Evolutionary conservation across 139 green algal genomes (phyloP).

Genomic region (Chlorella sp.): DNA sequence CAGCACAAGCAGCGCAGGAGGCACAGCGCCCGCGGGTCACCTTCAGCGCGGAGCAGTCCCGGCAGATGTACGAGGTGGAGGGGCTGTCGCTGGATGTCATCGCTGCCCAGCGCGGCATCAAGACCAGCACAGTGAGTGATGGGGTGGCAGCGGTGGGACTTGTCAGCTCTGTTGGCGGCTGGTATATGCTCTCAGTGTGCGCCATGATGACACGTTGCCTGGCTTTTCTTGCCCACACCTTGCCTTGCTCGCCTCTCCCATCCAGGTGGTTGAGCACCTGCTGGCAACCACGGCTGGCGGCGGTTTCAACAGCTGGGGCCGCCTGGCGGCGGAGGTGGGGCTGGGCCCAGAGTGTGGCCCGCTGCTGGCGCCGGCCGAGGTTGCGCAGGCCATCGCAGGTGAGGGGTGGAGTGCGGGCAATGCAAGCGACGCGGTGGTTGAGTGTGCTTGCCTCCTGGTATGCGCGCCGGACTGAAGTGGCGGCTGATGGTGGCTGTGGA

Average conservation of each 20-base stretch:
- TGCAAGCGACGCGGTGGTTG: too few species aligned
- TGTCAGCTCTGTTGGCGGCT: too few species aligned
- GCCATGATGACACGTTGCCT: too few species aligned
- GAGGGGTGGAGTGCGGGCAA: too few species aligned
- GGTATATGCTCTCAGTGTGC: too few species aligned
- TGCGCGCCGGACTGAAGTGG: too few species aligned
- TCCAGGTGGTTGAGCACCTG: constrained; percentile 12
- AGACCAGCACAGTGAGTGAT: background rate
- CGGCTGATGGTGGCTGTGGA: too few species aligned
- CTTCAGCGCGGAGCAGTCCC: background rate
- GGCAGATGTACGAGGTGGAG: background rate
- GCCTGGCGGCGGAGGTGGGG: background rate
- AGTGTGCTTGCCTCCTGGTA: too few species aligned
- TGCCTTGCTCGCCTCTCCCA: too few species aligned
- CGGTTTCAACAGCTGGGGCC: background rate
- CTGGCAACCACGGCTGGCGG: background rate
- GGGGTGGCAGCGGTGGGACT: too few species aligned
- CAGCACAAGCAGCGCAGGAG: background rate
- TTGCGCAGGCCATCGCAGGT: background rate
- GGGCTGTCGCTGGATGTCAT: background rate
- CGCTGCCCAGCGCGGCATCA: background rate
- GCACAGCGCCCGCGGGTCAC: background rate
- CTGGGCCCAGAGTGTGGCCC: background rate
- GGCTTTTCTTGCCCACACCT: too few species aligned
- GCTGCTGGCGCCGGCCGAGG: background rate